Evolutionary conservation across 2,329 filamentous ascomycete species (phyloP), one percentile per base, ranked within the genome.

Genomic region (Teratosphaeriaceae sp.): DNA sequence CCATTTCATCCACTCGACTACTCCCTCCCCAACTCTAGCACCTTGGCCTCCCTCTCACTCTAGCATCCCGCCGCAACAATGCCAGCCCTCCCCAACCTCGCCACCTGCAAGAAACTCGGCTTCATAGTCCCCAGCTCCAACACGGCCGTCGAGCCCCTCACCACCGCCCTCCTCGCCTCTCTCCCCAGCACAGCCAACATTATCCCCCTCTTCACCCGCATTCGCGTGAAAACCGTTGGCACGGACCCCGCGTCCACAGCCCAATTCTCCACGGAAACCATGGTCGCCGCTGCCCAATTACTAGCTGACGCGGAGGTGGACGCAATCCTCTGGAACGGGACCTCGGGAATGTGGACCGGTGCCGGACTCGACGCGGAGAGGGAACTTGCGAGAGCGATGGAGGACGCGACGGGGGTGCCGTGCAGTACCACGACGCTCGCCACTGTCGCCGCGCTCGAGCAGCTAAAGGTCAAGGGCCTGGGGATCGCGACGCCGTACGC

Each of bases 91-190:
- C 47, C 47, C 31, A 35, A 50, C 37, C 51, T 55, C 22, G 29
- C 37, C 15, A 48, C 47, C 11, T 45, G 48, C 39, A 39, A 38
- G 34, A 53, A 53, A 34, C 42, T 71, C 22, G 69, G 66, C 38
- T 61, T 72, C 36, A 62, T 71, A 21, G 63, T 68, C 20, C 68
- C 68, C 13, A 67, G 62, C 29, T 69, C 68, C 40, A 70, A 71
- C 51, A 71, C 67, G 9, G 60, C 62, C 2, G 59, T 71, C 15
- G 69, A 71, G 50, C 66, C 67, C 8, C 57, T 71, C 12, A 68
- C 67, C 5, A 56, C 57, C 19, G 56, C 59, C 24, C 62, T 71
- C 36, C 43, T 70, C 36, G 48, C 56, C 13, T 50, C 50, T 13
- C 54, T 67, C 18, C 24, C 22, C 15, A 9, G 15, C 15, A 18